Conservation (phyloP, 176 grass and related monocot genomes). For the Thalia dealbata region DNA sequence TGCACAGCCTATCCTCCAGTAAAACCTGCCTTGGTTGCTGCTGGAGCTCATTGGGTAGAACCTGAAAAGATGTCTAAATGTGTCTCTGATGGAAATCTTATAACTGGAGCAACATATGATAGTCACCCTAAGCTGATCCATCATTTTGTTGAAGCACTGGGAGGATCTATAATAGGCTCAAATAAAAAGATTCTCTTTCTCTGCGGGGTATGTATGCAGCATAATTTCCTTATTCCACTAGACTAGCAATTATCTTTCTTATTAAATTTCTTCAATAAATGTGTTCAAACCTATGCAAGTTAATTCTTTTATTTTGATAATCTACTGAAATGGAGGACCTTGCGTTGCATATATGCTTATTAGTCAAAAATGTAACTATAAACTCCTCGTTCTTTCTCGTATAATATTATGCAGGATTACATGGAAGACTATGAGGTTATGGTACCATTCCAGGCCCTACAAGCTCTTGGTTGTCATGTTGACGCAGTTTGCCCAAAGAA, state of each 20-base stretch:
- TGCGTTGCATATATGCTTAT: background rate
- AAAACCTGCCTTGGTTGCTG: slow-evolving; percentile 68
- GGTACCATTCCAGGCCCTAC: slow-evolving; percentile 88
- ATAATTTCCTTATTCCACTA: background rate
- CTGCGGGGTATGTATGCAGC: slow-evolving; percentile 59
- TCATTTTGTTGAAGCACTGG: slow-evolving; percentile 75
- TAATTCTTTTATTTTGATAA: background rate
- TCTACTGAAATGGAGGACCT: background rate
- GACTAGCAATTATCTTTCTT: background rate
- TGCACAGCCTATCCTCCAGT: slow-evolving; percentile 62
- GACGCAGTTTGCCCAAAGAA: slow-evolving; percentile 70
- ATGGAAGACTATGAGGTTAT: slow-evolving; percentile 99
- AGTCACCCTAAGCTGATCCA: slow-evolving; percentile 71
- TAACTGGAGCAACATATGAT: slow-evolving; percentile 58
- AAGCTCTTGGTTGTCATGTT: slow-evolving; percentile 83
- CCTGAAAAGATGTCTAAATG: slow-evolving; percentile 59
- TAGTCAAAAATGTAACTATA: background rate
- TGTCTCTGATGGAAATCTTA: slow-evolving; percentile 44
- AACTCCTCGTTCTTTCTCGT: background rate
- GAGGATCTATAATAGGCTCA: slow-evolving; percentile 56
- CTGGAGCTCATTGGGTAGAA: slow-evolving; percentile 77
- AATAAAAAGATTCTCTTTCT: slow-evolving; percentile 80
- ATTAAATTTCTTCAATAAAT: too few species aligned
- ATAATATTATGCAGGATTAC: slow-evolving; percentile 60
- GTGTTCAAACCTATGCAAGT: background rate